Conservation (phyloP, 2,329 filamentous ascomycete genomes). For the Neurospora sp. region DNA sequence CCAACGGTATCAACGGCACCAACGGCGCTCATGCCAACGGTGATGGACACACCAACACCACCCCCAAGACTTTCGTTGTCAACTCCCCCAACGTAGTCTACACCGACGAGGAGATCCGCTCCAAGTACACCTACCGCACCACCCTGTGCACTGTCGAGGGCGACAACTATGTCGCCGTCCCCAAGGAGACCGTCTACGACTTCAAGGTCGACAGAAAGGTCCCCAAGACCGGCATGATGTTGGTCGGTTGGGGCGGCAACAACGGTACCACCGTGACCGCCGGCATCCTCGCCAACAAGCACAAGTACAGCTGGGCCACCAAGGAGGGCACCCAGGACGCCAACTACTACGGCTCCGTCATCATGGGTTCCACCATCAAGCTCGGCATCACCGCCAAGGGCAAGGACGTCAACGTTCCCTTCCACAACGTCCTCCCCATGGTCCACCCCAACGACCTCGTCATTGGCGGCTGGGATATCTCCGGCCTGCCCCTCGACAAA, state of each 20-base stretch:
- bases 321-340: conserved; percentile 75
- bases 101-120: conserved; percentile 77
- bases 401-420: conserved; percentile 90
- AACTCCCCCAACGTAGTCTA: conserved; percentile 89
- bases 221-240: conserved; percentile 91
- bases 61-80: conserved; percentile 61
- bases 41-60: conserved; percentile 38
- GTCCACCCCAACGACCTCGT: conserved; percentile 93
- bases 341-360: conserved; percentile 97
- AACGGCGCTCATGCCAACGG: conserved; percentile 42
- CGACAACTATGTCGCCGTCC: conserved; percentile 70
- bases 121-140: conserved; percentile 94
- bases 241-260: conserved; percentile 96
- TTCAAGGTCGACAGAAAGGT: conserved; percentile 96
- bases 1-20: conserved; percentile 53
- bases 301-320: conserved; percentile 80
- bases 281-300: conserved; percentile 92
- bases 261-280: conserved; percentile 96
- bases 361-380: conserved; percentile 97
- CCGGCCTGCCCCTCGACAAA: conserved; percentile 73
- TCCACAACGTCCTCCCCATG: conserved; percentile 91
- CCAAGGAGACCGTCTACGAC: conserved; percentile 84
- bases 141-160: conserved; percentile 63
- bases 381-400: conserved; percentile 80
- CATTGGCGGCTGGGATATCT: conserved; percentile 97